phyloP scores from a whole-genome alignment of 495 filamentous ascomycete species.

The Monascus purpureus region DNA sequence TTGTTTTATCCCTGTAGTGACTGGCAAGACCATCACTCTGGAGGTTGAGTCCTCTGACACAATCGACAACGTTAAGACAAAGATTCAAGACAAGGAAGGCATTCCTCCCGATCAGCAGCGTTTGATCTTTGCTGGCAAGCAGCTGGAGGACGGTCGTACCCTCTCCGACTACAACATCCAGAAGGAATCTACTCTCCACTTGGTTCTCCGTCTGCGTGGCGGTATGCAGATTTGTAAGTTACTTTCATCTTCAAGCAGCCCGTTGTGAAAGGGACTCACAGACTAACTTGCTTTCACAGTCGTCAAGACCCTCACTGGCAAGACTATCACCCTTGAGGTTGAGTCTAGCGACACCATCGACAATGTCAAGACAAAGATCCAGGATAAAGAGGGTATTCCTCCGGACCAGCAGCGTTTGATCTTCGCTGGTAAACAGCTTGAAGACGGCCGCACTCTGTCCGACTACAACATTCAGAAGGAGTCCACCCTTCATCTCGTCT shows the following conservation, averaged over 20 bases:
- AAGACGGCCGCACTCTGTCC: slow-evolving; percentile 56
- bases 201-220: slow-evolving; percentile 94
- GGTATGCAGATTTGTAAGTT: slow-evolving; percentile 94
- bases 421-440: slow-evolving; percentile 60
- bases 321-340: slow-evolving; percentile 97
- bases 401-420: slow-evolving; percentile 66
- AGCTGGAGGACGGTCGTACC: slow-evolving; percentile 93
- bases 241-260: background rate
- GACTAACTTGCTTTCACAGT: slow-evolving; percentile 28
- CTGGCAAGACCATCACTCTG: slow-evolving; percentile 98
- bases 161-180: slow-evolving; percentile 98
- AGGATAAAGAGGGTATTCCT: slow-evolving; percentile 68
- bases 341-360: slow-evolving; percentile 94
- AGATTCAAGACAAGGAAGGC: slow-evolving; percentile 99
- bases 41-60: slow-evolving; percentile 98
- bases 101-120: slow-evolving; percentile 98
- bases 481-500: slow-evolving; percentile 53
- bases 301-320: slow-evolving; percentile 85
- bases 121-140: slow-evolving; percentile 97
- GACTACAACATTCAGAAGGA: slow-evolving; percentile 69
- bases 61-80: slow-evolving; percentile 97
- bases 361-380: slow-evolving; percentile 78
- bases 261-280: slow-evolving; percentile 2
- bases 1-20: slow-evolving; percentile 31
- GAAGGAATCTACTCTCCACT: slow-evolving; percentile 91